These are phyloP conservation scores for Cyclaneusma minus DNA, from an alignment of 2,329 filamentous ascomycete species.

Conservation along the genomic window DNA sequence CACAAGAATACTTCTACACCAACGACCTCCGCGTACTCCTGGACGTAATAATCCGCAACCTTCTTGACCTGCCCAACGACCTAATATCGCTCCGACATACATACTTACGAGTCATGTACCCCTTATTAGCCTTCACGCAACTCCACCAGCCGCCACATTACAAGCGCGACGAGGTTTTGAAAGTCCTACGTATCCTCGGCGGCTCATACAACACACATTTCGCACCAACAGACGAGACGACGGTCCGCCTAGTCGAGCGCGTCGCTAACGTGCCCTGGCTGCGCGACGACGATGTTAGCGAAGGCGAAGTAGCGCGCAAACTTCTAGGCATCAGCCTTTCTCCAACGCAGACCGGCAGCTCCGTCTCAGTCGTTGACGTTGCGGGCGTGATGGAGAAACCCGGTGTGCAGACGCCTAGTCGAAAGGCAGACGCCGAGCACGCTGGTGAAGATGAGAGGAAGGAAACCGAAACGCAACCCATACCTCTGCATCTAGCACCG, in stretches of 20 bases:
- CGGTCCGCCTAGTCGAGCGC: constrained; percentile 59
- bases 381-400: constrained; percentile 71
- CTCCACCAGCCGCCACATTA: constrained; percentile 77
- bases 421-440: constrained; percentile 23
- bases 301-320: constrained; percentile 35
- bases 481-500: not conserved
- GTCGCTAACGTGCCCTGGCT: constrained; percentile 61
- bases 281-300: constrained; percentile 23
- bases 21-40: constrained; percentile 90
- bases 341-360: constrained; percentile 50
- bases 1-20: constrained; percentile 96
- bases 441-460: constrained; percentile 14
- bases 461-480: not conserved
- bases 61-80: constrained; percentile 89
- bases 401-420: constrained; percentile 65
- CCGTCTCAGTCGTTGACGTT: constrained; percentile 61
- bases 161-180: constrained; percentile 73
- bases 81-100: constrained; percentile 68
- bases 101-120: constrained; percentile 84
- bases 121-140: constrained; percentile 81
- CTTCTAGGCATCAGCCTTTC: constrained; percentile 58
- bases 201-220: constrained; percentile 58
- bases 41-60: constrained; percentile 89
- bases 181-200: constrained; percentile 57
- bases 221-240: constrained; percentile 67